Conservation (phyloP, 2,329 filamentous ascomycete genomes). For the Pseudogymnoascus sp. region DNA sequence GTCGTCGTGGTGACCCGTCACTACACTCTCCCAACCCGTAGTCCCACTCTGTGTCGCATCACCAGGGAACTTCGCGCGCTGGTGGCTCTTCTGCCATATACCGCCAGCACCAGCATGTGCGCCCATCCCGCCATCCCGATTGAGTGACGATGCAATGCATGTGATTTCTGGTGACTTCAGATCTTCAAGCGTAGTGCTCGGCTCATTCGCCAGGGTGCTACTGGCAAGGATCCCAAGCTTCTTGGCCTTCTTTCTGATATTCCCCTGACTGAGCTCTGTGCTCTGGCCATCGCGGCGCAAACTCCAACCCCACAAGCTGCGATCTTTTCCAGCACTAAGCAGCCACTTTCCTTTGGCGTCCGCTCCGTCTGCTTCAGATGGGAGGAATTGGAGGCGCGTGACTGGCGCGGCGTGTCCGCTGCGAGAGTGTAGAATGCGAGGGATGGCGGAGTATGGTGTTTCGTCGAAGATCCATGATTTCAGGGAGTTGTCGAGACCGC, state of each 20-base stretch:
- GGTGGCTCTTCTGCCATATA: conserved; percentile 73
- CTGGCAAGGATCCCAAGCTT: conserved; percentile 66
- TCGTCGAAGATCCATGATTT: conserved; percentile 97
- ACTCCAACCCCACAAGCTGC: conserved; percentile 95
- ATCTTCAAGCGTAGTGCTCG: conserved; percentile 57
- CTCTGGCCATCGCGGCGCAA: conserved; percentile 90
- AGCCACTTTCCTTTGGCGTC: conserved; percentile 91
- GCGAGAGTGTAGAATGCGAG: conserved; percentile 74
- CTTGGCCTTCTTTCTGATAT: conserved; percentile 78
- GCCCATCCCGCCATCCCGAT: conserved; percentile 90
- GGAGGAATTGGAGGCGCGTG: conserved; percentile 74
- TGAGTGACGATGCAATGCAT: conserved; percentile 82
- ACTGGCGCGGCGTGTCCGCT: conserved; percentile 85
- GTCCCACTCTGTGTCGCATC: conserved; percentile 65
- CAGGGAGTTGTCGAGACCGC: conserved; percentile 84
- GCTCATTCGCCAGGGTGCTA: conserved; percentile 47
- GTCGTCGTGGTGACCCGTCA: conserved; percentile 85
- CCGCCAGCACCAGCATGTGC: conserved; percentile 67
- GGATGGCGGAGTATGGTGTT: conserved; percentile 77
- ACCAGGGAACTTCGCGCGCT: conserved; percentile 45
- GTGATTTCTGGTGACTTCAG: conserved; percentile 89
- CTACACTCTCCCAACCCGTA: conserved; percentile 94
- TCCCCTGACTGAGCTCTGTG: conserved; percentile 84
- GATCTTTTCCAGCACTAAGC: conserved; percentile 78
- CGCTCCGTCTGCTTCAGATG: conserved; percentile 79